phyloP scores from a whole-genome alignment of 306 rosid genomes.

The Acacia confusa region DNA sequence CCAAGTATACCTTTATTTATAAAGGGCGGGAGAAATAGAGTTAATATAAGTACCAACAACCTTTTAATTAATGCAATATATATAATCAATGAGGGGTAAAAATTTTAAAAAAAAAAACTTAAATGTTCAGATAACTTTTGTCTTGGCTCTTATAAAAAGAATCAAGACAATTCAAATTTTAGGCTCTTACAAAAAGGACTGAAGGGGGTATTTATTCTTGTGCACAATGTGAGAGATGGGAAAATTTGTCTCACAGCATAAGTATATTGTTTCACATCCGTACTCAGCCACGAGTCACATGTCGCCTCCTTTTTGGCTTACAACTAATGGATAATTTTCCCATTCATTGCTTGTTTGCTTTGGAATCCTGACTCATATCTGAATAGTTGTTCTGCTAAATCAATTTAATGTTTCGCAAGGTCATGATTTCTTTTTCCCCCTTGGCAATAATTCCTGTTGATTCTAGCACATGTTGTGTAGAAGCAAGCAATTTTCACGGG shows the following conservation, averaged over 20 bases:
- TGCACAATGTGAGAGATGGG: background rate
- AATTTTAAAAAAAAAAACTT: too few relatives aligned
- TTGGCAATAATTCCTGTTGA: background rate
- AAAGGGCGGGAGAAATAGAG: too few relatives aligned
- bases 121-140: too few relatives aligned
- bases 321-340: background rate
- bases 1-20: too few relatives aligned
- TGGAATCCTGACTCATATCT: background rate
- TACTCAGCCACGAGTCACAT: background rate
- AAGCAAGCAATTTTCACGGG: background rate
- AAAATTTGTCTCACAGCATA: background rate
- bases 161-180: too few relatives aligned
- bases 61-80: too few relatives aligned
- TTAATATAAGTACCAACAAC: too few relatives aligned
- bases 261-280: background rate
- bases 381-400: background rate
- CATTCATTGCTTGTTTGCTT: constrained; percentile 21
- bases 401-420: constrained; percentile 13
- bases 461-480: background rate
- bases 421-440: background rate
- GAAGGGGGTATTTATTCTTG: background rate
- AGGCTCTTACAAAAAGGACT: too few relatives aligned
- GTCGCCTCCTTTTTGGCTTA: background rate
- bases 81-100: too few relatives aligned
- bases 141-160: too few relatives aligned